Conservation (phyloP, 129 eudicot species). For the Sambucus nigra region DNA sequence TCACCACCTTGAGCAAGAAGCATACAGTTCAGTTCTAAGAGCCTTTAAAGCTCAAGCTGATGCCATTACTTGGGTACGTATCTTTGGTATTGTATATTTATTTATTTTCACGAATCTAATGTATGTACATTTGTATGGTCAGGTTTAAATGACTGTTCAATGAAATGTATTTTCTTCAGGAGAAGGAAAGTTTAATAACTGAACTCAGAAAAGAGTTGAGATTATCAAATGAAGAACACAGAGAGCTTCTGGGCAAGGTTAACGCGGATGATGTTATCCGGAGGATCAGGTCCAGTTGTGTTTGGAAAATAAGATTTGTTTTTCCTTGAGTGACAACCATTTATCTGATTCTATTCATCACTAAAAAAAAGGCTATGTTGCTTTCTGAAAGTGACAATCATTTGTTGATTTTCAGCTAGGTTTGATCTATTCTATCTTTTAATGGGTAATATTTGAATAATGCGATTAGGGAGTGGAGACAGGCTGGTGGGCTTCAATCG, state of each 20-base stretch:
- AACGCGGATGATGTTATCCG: slow-evolving; percentile 73
- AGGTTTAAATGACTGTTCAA: slow-evolving; percentile 18
- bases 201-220: slow-evolving; percentile 88
- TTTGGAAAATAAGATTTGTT: neutral
- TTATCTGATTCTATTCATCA: too few relatives aligned
- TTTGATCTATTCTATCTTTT: slow-evolving; percentile 8
- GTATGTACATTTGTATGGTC: slow-evolving; percentile 6
- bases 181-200: slow-evolving; percentile 81
- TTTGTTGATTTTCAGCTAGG: slow-evolving; percentile 1
- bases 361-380: too few relatives aligned
- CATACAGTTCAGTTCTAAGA: slow-evolving; percentile 60
- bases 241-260: slow-evolving; percentile 68
- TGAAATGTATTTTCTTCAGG: slow-evolving; percentile 42
- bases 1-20: slow-evolving; percentile 82
- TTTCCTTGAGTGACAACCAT: too few relatives aligned
- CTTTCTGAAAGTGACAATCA: neutral
- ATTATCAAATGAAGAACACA: slow-evolving; percentile 85
- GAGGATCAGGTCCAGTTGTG: slow-evolving; percentile 52
- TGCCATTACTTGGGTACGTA: slow-evolving; percentile 73
- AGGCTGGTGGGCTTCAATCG: slow-evolving; percentile 50
- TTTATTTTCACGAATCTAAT: slow-evolving; percentile 6
- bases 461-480: slow-evolving; percentile 74
- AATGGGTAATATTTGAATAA: slow-evolving; percentile 12
- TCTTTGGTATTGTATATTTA: too few relatives aligned
- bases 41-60: slow-evolving; percentile 89